Evolutionary conservation across 2,329 filamentous ascomycete species (phyloP), one percentile per base, ranked within the genome.

Genomic region (Neoarthrinium moseri): DNA sequence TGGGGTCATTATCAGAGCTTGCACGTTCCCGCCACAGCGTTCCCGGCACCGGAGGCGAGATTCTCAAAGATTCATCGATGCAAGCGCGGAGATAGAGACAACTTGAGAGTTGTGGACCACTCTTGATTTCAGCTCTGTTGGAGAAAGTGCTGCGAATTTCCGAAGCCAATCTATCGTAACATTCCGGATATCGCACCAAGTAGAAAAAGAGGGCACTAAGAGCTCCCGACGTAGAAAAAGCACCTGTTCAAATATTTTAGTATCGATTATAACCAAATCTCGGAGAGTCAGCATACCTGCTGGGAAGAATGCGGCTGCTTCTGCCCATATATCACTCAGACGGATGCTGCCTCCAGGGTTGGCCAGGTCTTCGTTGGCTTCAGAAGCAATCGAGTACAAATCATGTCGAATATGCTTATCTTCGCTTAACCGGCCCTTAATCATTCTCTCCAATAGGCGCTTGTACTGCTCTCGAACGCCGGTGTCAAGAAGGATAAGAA

Each of bases 41-140:
- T 44, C 57, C 53, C 43, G 63, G 59, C 1, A 70, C 66, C 0
- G 72, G 66, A 4, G 75, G 72, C 4, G 68, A 68, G 42, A 75
- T 58, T 12, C 75, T 66, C 46, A 77, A 59, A 0, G 67, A 59
- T 52, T 78, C 74, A 34, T 76, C 67, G 30, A 78, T 65, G 45
- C 66, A 68, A 4, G 73, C 74, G 6, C 65, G 62, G 1, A 78
- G 59, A 50, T 75, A 77, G 1, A 41, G 47, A 51, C 64, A 71
- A 8, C 46, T 52, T 22, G 60, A 54, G 5, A 77, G 54, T 6
- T 56, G 47, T 2, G 57, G 29, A 4, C 65, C 65, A n/a, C n/a
- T n/a, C 22, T 49, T 41, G 24, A 68, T 68, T 2, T 61, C 53
- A 2, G 49, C 52, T 15, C 47, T 45, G 8, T 60, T 58, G 1